Conservation (phyloP, 495 filamentous ascomycete species). For the Hypoxylon lenormandii region DNA sequence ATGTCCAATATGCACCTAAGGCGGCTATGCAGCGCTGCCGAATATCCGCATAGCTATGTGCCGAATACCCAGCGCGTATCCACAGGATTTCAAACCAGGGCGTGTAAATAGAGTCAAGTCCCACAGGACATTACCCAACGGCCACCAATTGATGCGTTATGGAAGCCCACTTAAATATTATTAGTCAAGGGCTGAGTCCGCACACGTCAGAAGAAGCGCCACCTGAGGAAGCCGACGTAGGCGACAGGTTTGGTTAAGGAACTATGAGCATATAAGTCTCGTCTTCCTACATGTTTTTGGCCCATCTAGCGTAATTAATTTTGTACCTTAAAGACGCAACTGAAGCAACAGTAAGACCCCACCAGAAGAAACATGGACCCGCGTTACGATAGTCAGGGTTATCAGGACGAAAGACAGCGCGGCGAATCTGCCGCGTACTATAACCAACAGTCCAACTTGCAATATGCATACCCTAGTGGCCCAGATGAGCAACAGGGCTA, state of each 20-base stretch:
- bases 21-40: neutral
- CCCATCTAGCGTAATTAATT: neutral
- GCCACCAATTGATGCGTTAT: constrained; percentile 4
- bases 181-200: constrained; percentile 12
- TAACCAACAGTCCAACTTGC: constrained; percentile 15
- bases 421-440: constrained; percentile 35
- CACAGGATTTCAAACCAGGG: constrained; percentile 13
- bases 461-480: constrained; percentile 11
- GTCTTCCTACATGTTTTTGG: neutral
- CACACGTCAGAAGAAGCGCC: constrained; percentile 33
- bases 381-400: constrained; percentile 23
- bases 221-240: constrained; percentile 2
- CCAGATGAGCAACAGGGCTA: constrained; percentile 11
- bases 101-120: constrained; percentile 5
- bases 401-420: constrained; percentile 6
- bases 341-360: neutral
- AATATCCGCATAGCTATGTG: neutral
- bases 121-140: constrained; percentile 14
- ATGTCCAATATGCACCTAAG: no score
- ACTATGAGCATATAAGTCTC: constrained; percentile 12
- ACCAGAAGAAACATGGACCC: constrained; percentile 25
- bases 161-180: constrained; percentile 12
- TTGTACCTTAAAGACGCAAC: neutral
- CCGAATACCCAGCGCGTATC: constrained; percentile 16
- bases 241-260: neutral